Base-by-base conservation (phyloP, 1,284 basidiomycete genomes). In the Naganishia cerealis region DNA sequence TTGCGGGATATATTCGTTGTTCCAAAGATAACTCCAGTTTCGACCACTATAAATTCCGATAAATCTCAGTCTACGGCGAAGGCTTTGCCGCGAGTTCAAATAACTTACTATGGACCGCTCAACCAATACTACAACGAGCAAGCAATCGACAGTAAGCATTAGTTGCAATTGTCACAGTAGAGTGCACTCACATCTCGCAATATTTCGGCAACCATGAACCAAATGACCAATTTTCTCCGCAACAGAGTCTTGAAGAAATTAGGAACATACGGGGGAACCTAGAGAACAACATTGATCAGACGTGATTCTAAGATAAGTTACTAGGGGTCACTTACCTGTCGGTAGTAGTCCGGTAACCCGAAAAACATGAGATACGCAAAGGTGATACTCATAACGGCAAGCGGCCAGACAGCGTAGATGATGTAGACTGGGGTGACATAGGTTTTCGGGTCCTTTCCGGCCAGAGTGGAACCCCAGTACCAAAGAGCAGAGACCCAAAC, bases 21-120 rank as follows among this genome's bases (percentile, higher is more conserved):
- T 86, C 92, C 92, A 95, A 21, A 94, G 82, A 87, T 92, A 95
- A 73, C 87, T 83, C 92, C 92, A 95, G 81, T 94, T 94, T 74
- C 92, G 89, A 69, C 92, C 92, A 88, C 88, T 91, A 71, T 4
- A 71, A 68, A 65, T 21, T 71, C 71, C 57, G 53, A 53, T 9
- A 24, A 50, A 50, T 50, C 9, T 50, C 46, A 50, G 46, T 50
- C 46, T 50, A 21, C 8, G 8, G 21, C 5, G n/a, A 13, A 50
- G 8, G 46, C 21, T 50, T 21, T 50, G 13, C 46, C 46, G 21
- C 9, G 21, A 50, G 24, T 33, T 9, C 12, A 15, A 4, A n/a
- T 15, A 24, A 61, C 57, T 53, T 79, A 90, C 90, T 73, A 82
- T n/a, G 77, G 78, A 18, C 90, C 91, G 75, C 90, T 92, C 70